phyloP scores from a whole-genome alignment of 129 eudicot species.

The Flaveria linearis region DNA sequence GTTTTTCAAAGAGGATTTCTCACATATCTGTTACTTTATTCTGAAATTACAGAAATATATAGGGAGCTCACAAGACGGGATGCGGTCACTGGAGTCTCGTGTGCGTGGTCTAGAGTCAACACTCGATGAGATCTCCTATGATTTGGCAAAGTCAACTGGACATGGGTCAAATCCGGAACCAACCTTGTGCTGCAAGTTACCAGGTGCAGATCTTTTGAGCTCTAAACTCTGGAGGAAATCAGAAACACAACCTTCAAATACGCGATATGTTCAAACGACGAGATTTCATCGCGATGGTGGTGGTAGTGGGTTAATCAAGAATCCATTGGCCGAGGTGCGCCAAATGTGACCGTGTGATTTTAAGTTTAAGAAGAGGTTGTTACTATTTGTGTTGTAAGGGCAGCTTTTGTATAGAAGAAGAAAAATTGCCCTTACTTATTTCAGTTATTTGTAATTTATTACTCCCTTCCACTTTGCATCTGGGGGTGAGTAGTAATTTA shows the following conservation, averaged over 20 bases:
- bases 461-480: background rate
- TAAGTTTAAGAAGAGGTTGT: slow-evolving; percentile 2
- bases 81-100: slow-evolving; percentile 75
- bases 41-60: slow-evolving; percentile 55
- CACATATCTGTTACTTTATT: background rate
- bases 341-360: slow-evolving; percentile 1
- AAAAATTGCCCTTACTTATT: background rate
- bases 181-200: slow-evolving; percentile 66
- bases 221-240: slow-evolving; percentile 70
- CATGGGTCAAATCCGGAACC: slow-evolving; percentile 46
- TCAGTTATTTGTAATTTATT: background rate
- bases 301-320: slow-evolving; percentile 59
- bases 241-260: slow-evolving; percentile 38
- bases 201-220: slow-evolving; percentile 69
- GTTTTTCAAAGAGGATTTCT: background rate
- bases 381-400: background rate
- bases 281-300: slow-evolving; percentile 43
- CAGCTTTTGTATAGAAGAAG: background rate
- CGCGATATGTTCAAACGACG: slow-evolving; percentile 35
- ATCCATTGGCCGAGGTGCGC: slow-evolving; percentile 74
- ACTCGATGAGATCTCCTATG: slow-evolving; percentile 72
- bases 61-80: slow-evolving; percentile 79
- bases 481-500: slow-evolving; percentile 1
- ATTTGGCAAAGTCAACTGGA: slow-evolving; percentile 67
- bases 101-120: slow-evolving; percentile 77